Evolutionary conservation across 306 rosid species (phyloP).

Genomic region (Inga laurina): DNA sequence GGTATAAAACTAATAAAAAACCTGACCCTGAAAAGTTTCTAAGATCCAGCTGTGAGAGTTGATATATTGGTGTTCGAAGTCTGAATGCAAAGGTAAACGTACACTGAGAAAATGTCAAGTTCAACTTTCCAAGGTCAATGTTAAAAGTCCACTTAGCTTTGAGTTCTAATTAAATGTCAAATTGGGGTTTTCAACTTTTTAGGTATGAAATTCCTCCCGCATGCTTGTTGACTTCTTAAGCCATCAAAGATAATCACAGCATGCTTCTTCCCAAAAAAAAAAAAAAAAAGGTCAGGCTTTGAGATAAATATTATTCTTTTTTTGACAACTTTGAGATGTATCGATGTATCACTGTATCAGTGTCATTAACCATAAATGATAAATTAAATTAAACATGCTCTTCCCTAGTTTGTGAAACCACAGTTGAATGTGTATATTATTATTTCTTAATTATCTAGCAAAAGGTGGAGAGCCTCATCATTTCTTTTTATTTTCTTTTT

Average conservation of each 20-base stretch:
- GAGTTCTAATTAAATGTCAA: background rate
- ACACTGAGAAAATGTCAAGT: constrained; percentile 8
- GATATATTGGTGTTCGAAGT: background rate
- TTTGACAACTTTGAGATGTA: background rate
- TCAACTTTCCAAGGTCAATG: constrained; percentile 32
- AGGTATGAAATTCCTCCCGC: background rate
- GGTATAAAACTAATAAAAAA: background rate
- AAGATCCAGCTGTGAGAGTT: constrained; percentile 19
- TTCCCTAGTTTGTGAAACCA: background rate
- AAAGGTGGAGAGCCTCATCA: background rate
- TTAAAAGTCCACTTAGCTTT: background rate
- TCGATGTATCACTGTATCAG: too few relatives aligned
- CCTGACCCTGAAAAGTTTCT: constrained; percentile 13
- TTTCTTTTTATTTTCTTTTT: background rate
- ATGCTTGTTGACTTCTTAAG: constrained; percentile 29
- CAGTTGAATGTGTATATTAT: background rate
- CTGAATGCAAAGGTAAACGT: constrained; percentile 16
- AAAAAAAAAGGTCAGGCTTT: background rate
- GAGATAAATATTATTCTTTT: background rate
- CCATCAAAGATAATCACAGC: background rate
- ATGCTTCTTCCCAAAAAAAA: background rate
- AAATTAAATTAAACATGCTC: background rate
- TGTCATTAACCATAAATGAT: background rate
- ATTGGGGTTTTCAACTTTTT: constrained; percentile 14
- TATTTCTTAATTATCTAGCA: background rate